Evolutionary conservation across 371 early-diverging fungal species (phyloP), one percentile per base, ranked within the genome.

Genomic region (Aphelidium insulamus): DNA sequence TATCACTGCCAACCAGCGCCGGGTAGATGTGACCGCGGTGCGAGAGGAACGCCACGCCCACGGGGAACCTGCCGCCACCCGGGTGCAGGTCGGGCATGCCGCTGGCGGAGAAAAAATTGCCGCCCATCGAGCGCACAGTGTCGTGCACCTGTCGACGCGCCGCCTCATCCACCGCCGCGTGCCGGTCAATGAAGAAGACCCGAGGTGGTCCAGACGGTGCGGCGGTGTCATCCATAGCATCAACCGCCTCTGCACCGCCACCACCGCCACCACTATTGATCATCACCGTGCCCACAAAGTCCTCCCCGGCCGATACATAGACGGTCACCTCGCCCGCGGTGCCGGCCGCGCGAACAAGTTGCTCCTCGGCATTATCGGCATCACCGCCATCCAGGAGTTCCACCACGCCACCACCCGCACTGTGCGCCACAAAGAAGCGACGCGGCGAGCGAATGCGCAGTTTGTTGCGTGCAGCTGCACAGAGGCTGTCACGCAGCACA

Each of bases 41-140:
- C 0, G 57, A 46, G 21, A 48, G 41, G 31, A 65, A 60, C 1
- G 54, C 49, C 1, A 55, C 57, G 22, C 66, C 53, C 15, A 52
- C 48, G 6, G 52, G 52, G 16, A 49, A 38, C 28, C 44, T 45
- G 23, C 46, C 49, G 15, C 43, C 44, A 36, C 66, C 66, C 20
- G 56, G 52, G 37, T 63, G 63, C 16, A 65, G 47, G 37, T 65
- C 66, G 0, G 66, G 64, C 41, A 59, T 57, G 12, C 66, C 66
- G 14, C n/a, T n/a, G n/a, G n/a, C n/a, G n/a, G n/a, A n/a, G n/a
- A n/a, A n/a, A n/a, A 55, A 36, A 15, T 48, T 55, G 25, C 40
- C 35, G 5, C 40, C 32, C 45, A 59, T 45, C 17, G 54, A 53
- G 5, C 45, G 44, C 2, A 62, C 29, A 30, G 32, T 43, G 12